These are phyloP conservation scores for Wickerhamomyces sp. DNA, from an alignment of 1,139 yeast genomes.

Conservation along the genomic window DNA sequence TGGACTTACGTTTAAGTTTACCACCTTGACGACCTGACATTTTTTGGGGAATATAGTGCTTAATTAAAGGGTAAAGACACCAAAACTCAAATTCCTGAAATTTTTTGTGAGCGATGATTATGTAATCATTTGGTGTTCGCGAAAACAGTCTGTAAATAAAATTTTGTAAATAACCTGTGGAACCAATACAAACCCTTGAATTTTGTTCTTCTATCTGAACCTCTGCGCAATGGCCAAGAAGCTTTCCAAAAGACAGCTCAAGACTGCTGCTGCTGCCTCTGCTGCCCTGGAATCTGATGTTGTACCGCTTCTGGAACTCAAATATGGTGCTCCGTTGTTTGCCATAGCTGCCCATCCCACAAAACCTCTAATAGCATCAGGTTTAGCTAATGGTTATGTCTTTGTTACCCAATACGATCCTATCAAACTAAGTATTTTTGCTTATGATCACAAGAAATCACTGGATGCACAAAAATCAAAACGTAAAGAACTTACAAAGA, in stretches of 20 bases:
- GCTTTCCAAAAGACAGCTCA: constrained; percentile 10
- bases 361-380: constrained; percentile 57
- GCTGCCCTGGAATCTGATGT: constrained; percentile 11
- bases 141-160: too few species aligned
- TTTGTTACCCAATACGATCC: constrained; percentile 53
- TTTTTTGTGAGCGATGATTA: too few species aligned
- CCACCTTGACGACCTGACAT: constrained; percentile 80
- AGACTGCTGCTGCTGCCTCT: constrained; percentile 2
- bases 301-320: constrained; percentile 46
- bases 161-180: too few species aligned
- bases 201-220: too few species aligned
- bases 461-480: constrained; percentile 17
- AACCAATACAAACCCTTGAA: too few species aligned
- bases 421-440: constrained; percentile 34
- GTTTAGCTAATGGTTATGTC: constrained; percentile 77
- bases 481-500: constrained; percentile 27
- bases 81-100: too few species aligned
- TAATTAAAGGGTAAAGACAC: not conserved
- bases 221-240: constrained; percentile 7
- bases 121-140: too few species aligned
- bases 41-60: not conserved
- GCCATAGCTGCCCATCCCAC: constrained; percentile 79
- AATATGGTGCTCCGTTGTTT: constrained; percentile 60
- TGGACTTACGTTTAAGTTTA: constrained; percentile 35
- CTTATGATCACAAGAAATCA: constrained; percentile 17